Base-by-base conservation (phyloP, 2,329 filamentous ascomycete genomes). In the Colletotrichum spinosum region DNA sequence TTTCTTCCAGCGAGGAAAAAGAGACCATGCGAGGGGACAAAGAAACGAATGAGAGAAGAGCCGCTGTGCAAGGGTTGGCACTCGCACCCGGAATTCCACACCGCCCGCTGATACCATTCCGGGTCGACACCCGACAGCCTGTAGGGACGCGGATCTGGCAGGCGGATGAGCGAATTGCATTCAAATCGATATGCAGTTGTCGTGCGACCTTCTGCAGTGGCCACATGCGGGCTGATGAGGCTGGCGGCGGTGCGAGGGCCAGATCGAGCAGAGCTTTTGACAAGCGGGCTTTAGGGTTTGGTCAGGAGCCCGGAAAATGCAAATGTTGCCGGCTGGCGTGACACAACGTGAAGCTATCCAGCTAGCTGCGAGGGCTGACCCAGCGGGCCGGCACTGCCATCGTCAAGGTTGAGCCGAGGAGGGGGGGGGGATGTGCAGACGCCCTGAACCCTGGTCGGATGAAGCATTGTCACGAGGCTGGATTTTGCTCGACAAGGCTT, bases 321-420 rank as follows among this genome's bases (percentile, higher is more conserved):
- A 13, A 51, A 25, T 39, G 46, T 12, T 42, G 8, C 42, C 17
- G 10, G 9, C 35, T 41, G 39, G 45, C 56, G 15, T 54, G 42
- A 41, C 38, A 52, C 57, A n/a, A 48, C 34, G 25, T 12, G 15
- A n/a, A 55, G 25, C 55, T 34, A 60, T 38, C 57, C 38, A 44
- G 11, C 13, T 42, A 46, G 34, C 8, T 17, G n/a, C 10, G 15
- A 37, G 41, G 10, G 35, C 35, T 45, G 38, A 55, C 38, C 42
- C 34, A n/a, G n/a, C 39, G 8, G 49, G 51, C 25, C 15, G 51
- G 10, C 15, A 15, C 58, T 41, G 50, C 45, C 35, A 41, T 61
- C 45, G 52, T 46, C 50, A 49, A 17, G 10, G 17, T 17, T 38
- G 51, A 45, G 37, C 44, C 25, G 51, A 41, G 38, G 41, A 54